Percentiles rank a stretch among this genome's conserved stretches.
phyloP scores from a whole-genome alignment of 1,284 basidiomycete genomes.

The Exobasidium cylindrosporum region DNA sequence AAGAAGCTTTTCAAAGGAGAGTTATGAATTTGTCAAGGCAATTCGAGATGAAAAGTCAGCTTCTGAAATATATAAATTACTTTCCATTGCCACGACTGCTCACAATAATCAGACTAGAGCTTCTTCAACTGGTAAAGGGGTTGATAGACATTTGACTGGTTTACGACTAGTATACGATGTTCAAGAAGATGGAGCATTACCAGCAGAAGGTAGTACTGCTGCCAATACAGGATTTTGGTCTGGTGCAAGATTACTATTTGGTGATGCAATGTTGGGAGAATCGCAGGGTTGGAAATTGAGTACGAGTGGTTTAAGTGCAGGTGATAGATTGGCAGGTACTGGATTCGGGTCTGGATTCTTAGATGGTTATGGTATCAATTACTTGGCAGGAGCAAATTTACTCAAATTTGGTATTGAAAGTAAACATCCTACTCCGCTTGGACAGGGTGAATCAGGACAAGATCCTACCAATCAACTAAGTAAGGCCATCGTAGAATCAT shows the following conservation, averaged over 20 bases:
- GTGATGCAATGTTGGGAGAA: slow-evolving; percentile 71
- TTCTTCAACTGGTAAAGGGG: slow-evolving; percentile 77
- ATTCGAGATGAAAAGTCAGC: slow-evolving; percentile 68
- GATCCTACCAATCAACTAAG: slow-evolving; percentile 71
- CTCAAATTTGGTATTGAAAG: slow-evolving; percentile 95
- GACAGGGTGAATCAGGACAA: slow-evolving; percentile 24
- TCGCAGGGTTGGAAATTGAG: slow-evolving; percentile 86
- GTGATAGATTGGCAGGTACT: slow-evolving; percentile 82
- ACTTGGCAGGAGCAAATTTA: slow-evolving; percentile 74
- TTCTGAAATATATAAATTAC: slow-evolving; percentile 60
- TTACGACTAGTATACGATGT: slow-evolving; percentile 62
- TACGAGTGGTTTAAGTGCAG: slow-evolving; percentile 84
- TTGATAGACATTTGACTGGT: slow-evolving; percentile 88
- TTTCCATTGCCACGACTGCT: slow-evolving; percentile 69
- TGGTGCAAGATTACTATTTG: slow-evolving; percentile 29
- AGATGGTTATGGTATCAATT: slow-evolving; percentile 43
- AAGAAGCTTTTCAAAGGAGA: slow-evolving; percentile 73
- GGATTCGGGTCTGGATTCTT: slow-evolving; percentile 62
- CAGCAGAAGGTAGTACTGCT: slow-evolving; percentile 8
- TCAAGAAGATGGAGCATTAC: slow-evolving; percentile 37
- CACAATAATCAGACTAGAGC: slow-evolving; percentile 76
- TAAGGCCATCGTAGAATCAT: slow-evolving; percentile 65
- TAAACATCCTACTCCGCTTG: slow-evolving; percentile 61
- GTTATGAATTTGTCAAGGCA: slow-evolving; percentile 73
- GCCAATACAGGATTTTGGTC: background rate